Evolutionary conservation across 257 asterid species (phyloP).

Genomic region (Rehmannia glutinosa): DNA sequence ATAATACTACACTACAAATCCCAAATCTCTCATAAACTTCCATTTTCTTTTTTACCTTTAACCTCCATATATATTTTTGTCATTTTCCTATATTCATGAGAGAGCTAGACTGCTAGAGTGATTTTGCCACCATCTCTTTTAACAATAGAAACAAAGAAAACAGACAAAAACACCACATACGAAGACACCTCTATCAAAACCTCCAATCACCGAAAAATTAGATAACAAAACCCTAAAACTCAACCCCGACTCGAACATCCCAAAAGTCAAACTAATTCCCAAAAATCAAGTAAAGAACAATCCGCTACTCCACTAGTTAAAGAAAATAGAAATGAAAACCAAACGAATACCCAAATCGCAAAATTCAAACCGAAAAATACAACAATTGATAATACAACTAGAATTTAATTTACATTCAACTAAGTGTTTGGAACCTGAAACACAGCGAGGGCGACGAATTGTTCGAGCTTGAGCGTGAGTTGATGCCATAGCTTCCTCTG

Average conservation of each 20-base stretch:
- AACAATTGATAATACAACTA: not conserved
- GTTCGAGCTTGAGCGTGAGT: conserved; percentile 93
- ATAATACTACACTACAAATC: not conserved
- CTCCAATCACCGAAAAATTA: not conserved
- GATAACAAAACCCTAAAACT: conserved; percentile 27
- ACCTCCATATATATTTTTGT: not conserved
- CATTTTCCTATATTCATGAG: not conserved
- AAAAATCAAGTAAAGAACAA: not conserved
- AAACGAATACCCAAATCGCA: conserved; percentile 4
- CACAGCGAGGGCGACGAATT: conserved; percentile 81
- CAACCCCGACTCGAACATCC: conserved; percentile 17
- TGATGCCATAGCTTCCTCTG: conserved; percentile 98
- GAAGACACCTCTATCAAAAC: not conserved
- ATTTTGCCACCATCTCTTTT: not conserved
- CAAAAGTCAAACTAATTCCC: not conserved
- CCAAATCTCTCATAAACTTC: not conserved
- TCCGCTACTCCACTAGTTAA: conserved; percentile 4
- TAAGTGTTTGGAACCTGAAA: conserved; percentile 57
- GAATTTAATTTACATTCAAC: not conserved
- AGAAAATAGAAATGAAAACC: conserved; percentile 5
- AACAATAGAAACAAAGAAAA: not conserved
- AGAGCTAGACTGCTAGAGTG: not conserved
- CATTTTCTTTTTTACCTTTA: not conserved
- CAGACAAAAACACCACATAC: not conserved
- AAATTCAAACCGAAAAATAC: not conserved